Conservation (phyloP, 129 eudicot species). For the Lactuca sativa region DNA sequence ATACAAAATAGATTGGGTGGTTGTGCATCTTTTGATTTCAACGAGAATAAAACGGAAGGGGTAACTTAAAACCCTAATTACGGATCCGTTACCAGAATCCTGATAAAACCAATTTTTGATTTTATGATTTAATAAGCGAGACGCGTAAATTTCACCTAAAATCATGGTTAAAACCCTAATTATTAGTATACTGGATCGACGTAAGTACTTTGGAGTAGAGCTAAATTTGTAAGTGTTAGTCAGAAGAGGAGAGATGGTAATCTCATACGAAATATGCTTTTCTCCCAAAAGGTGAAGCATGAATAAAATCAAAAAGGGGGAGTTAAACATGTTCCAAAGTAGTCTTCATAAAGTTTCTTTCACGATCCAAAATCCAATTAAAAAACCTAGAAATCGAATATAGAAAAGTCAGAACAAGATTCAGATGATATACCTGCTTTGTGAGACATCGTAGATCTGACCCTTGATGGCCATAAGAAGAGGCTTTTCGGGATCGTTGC, state of each 20-base stretch:
- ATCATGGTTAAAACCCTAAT: conserved; percentile 21
- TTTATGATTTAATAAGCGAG: neutral
- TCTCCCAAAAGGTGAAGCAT: conserved; percentile 21
- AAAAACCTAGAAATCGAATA: neutral
- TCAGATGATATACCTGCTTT: conserved; percentile 65
- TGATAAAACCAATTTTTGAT: neutral
- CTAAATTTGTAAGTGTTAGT: conserved; percentile 2
- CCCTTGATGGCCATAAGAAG: conserved; percentile 94
- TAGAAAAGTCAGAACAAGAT: neutral
- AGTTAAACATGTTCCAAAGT: neutral
- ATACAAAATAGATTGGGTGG: neutral
- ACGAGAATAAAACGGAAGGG: neutral
- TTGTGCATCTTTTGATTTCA: conserved; percentile 3
- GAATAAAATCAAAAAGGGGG: neutral
- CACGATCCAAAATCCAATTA: neutral
- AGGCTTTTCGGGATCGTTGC: conserved; percentile 73
- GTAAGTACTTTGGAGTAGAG: neutral
- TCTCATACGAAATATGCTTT: conserved; percentile 2
- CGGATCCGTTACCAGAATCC: neutral
- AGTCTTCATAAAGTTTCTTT: conserved; percentile 2
- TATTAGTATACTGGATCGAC: neutral
- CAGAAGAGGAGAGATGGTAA: neutral
- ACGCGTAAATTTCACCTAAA: neutral
- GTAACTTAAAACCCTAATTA: neutral
- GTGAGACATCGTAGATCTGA: conserved; percentile 94